A percentile compares a stretch with the other conserved stretches of the same genome.
Evolutionary conservation across 2,329 filamentous ascomycete species (phyloP).

Genomic region (Aspergillus sp.): DNA sequence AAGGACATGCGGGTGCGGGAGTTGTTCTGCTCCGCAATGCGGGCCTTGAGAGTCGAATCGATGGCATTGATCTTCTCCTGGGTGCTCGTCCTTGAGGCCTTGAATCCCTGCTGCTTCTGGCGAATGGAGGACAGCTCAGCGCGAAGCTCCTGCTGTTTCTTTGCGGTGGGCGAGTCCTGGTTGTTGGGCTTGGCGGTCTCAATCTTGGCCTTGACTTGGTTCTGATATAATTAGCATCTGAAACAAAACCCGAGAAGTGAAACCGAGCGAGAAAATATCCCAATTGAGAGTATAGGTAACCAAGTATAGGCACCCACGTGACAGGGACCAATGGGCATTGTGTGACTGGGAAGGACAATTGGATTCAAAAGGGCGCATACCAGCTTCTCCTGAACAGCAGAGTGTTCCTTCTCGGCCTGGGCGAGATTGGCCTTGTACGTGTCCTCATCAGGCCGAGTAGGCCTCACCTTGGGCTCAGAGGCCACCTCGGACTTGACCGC

Average conservation of each 20-base stretch:
- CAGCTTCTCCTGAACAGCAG: conserved; percentile 69
- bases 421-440: conserved; percentile 76
- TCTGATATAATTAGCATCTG: conserved; percentile 58
- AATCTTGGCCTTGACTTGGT: conserved; percentile 82
- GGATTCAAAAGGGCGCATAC: conserved; percentile 38
- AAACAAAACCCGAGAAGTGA: not conserved
- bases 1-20: conserved; percentile 77
- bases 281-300: not conserved
- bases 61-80: conserved; percentile 90
- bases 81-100: conserved; percentile 73
- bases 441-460: conserved; percentile 84
- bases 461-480: conserved; percentile 55
- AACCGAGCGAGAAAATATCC: not conserved
- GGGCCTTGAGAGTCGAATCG: conserved; percentile 82
- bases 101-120: conserved; percentile 82
- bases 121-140: conserved; percentile 80
- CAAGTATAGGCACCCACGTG: not conserved
- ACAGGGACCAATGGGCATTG: conserved; percentile 2
- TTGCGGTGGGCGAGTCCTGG: conserved; percentile 74
- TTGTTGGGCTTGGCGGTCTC: conserved; percentile 80
- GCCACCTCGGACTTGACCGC: conserved; percentile 29
- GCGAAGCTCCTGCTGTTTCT: conserved; percentile 83
- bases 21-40: conserved; percentile 82
- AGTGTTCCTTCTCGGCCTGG: conserved; percentile 83
- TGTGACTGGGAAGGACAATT: not conserved